phyloP scores from a whole-genome alignment of 2,329 filamentous ascomycete species.

The Aspergillus latus region DNA sequence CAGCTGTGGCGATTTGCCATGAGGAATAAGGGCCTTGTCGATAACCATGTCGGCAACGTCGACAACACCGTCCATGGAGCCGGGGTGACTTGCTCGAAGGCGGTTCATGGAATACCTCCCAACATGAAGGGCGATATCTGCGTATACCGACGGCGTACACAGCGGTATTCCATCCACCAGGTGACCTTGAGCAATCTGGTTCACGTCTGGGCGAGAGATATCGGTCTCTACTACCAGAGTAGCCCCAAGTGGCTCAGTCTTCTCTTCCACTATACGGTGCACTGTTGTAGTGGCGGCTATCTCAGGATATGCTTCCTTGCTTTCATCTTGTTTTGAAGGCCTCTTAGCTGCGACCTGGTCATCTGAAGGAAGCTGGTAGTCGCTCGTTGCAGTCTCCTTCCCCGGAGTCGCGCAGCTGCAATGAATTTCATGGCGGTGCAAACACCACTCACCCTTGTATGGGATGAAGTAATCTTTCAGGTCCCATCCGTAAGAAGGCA shows the following conservation, averaged over 20 bases:
- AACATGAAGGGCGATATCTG: slow-evolving; percentile 27
- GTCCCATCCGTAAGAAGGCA: too few species aligned
- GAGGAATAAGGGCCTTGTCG: too few species aligned
- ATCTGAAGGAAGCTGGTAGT: background rate
- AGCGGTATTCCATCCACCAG: slow-evolving; percentile 26
- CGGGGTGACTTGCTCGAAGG: background rate
- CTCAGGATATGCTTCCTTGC: too few species aligned
- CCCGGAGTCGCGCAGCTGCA: slow-evolving; percentile 15
- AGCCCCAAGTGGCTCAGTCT: background rate
- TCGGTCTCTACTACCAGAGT: slow-evolving; percentile 21
- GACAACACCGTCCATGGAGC: slow-evolving; percentile 19
- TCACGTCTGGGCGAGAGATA: slow-evolving; percentile 18
- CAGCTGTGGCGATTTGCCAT: too few species aligned
- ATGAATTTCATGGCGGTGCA: too few species aligned
- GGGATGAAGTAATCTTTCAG: too few species aligned
- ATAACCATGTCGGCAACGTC: slow-evolving; percentile 26
- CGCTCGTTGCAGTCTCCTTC: slow-evolving; percentile 1
- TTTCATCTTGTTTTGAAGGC: too few species aligned
- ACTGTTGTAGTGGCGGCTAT: background rate
- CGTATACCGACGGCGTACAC: slow-evolving; percentile 26
- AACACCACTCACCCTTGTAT: too few species aligned
- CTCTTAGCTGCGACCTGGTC: too few species aligned
- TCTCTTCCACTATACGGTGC: slow-evolving; percentile 1
- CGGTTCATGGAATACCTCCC: slow-evolving; percentile 15
- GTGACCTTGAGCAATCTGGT: slow-evolving; percentile 23